Percentiles rank a stretch among this genome's conserved stretches.
phyloP scores from a whole-genome alignment of 306 rosid genomes.

The Trifolium dubium region DNA sequence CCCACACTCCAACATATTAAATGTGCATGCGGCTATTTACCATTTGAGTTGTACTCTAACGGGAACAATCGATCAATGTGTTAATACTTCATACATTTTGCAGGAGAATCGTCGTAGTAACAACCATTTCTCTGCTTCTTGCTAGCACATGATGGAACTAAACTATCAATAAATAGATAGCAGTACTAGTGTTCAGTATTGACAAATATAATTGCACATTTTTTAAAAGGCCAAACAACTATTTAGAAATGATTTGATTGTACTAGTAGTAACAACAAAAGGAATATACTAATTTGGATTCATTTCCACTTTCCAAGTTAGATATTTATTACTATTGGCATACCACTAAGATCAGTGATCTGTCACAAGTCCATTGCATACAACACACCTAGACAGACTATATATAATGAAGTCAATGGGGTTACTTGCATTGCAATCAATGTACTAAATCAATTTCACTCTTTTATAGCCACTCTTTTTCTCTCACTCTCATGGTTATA shows the following conservation, averaged over 20 bases:
- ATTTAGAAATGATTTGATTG: neutral
- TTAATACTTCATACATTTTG: too few species aligned
- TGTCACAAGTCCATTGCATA: constrained; percentile 26
- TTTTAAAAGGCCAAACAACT: neutral
- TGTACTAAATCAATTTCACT: constrained; percentile 32
- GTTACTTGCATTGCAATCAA: constrained; percentile 35
- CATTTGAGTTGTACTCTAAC: too few species aligned
- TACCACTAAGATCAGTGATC: constrained; percentile 6
- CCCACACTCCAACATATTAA: too few species aligned
- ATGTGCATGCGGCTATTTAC: too few species aligned
- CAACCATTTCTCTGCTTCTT: too few species aligned
- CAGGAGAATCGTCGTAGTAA: too few species aligned
- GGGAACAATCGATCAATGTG: too few species aligned
- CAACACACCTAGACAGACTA: constrained; percentile 31
- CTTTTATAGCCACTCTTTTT: constrained; percentile 1
- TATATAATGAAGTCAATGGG: constrained; percentile 8
- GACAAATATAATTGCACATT: neutral
- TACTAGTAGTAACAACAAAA: neutral
- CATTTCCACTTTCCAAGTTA: neutral
- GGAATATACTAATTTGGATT: neutral
- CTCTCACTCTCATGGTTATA: neutral
- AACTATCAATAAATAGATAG: too few species aligned
- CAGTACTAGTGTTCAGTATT: too few species aligned
- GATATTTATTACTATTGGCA: neutral
- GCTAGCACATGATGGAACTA: neutral